Percentiles rank a stretch among this genome's conserved stretches.
Conservation (phyloP, 2,329 filamentous ascomycete genomes). For the Colletotrichum kahawae region DNA sequence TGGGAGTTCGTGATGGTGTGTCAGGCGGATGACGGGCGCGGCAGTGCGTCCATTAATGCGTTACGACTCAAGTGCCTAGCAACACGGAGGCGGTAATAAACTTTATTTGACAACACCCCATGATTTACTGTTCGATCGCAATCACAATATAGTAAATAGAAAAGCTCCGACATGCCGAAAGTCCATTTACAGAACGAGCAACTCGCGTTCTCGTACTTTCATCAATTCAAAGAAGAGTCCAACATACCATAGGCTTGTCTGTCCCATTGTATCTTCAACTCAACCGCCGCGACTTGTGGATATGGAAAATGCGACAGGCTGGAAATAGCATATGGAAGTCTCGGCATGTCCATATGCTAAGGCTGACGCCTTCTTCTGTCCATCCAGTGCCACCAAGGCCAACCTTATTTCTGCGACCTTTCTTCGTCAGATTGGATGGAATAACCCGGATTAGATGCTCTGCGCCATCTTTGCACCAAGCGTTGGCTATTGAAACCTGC, state of each 20-base stretch:
- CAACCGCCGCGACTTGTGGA: rapidly evolving
- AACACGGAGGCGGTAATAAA: not conserved
- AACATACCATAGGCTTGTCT: not conserved
- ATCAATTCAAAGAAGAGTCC: not conserved
- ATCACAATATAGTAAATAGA: not conserved
- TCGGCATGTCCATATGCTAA: not conserved
- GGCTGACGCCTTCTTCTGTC: not conserved
- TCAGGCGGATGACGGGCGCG: not conserved
- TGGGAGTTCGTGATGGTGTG: not conserved
- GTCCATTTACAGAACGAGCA: not conserved
- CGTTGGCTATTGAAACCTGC: not conserved
- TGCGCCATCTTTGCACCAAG: not conserved
- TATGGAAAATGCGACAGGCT: not conserved
- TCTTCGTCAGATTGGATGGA: not conserved
- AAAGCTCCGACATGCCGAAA: not conserved
- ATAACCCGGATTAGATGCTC: not conserved
- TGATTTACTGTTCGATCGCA: not conserved
- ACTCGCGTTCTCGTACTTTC: not conserved
- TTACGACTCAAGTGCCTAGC: not conserved
- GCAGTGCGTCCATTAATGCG: not conserved
- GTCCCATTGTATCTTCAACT: not conserved
- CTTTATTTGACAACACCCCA: not conserved
- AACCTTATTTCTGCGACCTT: not conserved
- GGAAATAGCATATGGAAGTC: not conserved
- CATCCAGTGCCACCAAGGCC: not conserved